A percentile compares a stretch with the other conserved stretches of the same genome.
phyloP scores from a whole-genome alignment of 345 rosid species.

The Lepidium africanum region DNA sequence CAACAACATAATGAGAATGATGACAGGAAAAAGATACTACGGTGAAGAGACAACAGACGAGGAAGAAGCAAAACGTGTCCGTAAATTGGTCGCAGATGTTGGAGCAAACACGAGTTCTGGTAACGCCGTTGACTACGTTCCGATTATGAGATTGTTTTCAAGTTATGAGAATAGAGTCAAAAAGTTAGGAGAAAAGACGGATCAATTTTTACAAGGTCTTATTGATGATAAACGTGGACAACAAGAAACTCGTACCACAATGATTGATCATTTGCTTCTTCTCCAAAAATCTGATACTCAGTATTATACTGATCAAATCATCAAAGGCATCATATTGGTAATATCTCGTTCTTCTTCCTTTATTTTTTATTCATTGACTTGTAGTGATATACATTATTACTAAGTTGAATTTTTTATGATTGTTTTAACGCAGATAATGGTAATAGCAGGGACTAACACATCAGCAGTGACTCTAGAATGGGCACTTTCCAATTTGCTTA shows the following conservation, averaged over 20 bases:
- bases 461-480: conserved; percentile 42
- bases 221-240: conserved; percentile 39
- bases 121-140: conserved; percentile 30
- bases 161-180: conserved; percentile 27
- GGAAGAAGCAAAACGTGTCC: conserved; percentile 29
- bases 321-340: conserved; percentile 48
- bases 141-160: conserved; percentile 27
- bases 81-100: conserved; percentile 19
- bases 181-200: conserved; percentile 13
- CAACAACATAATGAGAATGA: conserved; percentile 38
- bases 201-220: conserved; percentile 32
- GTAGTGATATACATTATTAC: background rate
- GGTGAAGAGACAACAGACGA: conserved; percentile 22
- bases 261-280: conserved; percentile 52
- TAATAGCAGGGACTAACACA: conserved; percentile 48
- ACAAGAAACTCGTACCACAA: conserved; percentile 29
- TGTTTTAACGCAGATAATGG: conserved; percentile 20
- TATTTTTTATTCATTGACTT: background rate
- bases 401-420: background rate
- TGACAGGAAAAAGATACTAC: conserved; percentile 32
- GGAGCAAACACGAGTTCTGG: conserved; percentile 11
- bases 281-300: conserved; percentile 42
- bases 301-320: conserved; percentile 46
- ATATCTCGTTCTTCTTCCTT: background rate
- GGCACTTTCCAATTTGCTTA: conserved; percentile 43